Conservation (phyloP, 2,329 filamentous ascomycete genomes). For the Verruconis gallopava region DNA sequence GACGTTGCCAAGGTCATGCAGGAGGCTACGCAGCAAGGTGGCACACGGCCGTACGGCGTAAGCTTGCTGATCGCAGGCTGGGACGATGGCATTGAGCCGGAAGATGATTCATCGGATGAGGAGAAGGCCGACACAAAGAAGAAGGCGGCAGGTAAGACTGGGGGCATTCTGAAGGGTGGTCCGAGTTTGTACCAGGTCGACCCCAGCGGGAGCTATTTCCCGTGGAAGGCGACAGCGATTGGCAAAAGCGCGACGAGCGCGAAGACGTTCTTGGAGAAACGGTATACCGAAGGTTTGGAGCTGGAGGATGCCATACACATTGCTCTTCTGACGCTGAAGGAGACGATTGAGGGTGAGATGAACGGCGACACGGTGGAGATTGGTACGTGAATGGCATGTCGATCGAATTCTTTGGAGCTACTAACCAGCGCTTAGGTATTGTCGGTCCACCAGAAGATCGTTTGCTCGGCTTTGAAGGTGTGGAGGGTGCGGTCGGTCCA, state of each 20-base stretch:
- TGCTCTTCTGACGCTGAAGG: slow-evolving; percentile 90
- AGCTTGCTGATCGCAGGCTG: slow-evolving; percentile 91
- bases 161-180: slow-evolving; percentile 87
- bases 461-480: slow-evolving; percentile 79
- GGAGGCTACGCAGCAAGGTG: slow-evolving; percentile 94
- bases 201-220: slow-evolving; percentile 96
- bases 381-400: slow-evolving; percentile 41
- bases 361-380: slow-evolving; percentile 98
- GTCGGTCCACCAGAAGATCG: slow-evolving; percentile 90
- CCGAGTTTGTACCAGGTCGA: slow-evolving; percentile 98
- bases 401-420: slow-evolving; percentile 1
- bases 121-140: slow-evolving; percentile 47
- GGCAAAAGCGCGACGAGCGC: slow-evolving; percentile 97
- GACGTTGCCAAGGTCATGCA: slow-evolving; percentile 97
- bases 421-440: slow-evolving; percentile 50
- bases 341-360: slow-evolving; percentile 99
- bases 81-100: slow-evolving; percentile 92
- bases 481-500: slow-evolving; percentile 71
- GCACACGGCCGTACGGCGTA: slow-evolving; percentile 93
- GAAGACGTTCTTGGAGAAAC: slow-evolving; percentile 98
- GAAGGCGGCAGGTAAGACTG: slow-evolving; percentile 70
- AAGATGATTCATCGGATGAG: slow-evolving; percentile 51
- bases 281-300: slow-evolving; percentile 94
- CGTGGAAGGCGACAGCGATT: slow-evolving; percentile 98
- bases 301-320: slow-evolving; percentile 98